Evolutionary conservation across 2,329 filamentous ascomycete species (phyloP).

Genomic region (Arthrobotrys iridis): DNA sequence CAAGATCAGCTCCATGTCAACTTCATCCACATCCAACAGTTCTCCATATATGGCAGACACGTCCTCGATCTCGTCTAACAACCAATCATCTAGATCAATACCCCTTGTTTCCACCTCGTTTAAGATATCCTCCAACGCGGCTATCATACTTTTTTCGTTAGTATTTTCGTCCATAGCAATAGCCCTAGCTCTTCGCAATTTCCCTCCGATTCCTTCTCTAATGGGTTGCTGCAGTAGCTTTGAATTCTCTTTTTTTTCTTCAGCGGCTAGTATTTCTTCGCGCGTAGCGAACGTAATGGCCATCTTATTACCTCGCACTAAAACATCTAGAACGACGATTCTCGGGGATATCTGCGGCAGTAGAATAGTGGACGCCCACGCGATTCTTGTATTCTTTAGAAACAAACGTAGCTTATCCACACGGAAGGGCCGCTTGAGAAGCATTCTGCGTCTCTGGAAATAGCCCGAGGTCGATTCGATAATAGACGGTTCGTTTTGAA

Average conservation of each 20-base stretch:
- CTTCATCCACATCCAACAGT: background rate
- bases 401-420: conserved; percentile 27
- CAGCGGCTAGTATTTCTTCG: background rate
- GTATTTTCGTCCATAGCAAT: background rate
- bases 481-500: background rate
- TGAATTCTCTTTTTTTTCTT: background rate
- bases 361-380: conserved; percentile 2
- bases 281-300: background rate
- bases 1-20: conserved; percentile 5
- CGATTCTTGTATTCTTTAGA: conserved; percentile 9
- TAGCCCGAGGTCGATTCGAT: background rate
- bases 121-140: background rate
- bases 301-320: background rate
- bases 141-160: background rate
- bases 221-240: background rate
- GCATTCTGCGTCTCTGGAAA: background rate
- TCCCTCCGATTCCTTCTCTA: background rate
- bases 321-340: background rate
- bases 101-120: background rate
- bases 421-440: conserved; percentile 3
- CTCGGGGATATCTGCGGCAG: conserved; percentile 39
- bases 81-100: background rate
- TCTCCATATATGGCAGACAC: conserved; percentile 4
- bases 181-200: background rate
- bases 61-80: conserved; percentile 15